phyloP scores from a whole-genome alignment of 441 rosid species.

The Capsella rubella region DNA sequence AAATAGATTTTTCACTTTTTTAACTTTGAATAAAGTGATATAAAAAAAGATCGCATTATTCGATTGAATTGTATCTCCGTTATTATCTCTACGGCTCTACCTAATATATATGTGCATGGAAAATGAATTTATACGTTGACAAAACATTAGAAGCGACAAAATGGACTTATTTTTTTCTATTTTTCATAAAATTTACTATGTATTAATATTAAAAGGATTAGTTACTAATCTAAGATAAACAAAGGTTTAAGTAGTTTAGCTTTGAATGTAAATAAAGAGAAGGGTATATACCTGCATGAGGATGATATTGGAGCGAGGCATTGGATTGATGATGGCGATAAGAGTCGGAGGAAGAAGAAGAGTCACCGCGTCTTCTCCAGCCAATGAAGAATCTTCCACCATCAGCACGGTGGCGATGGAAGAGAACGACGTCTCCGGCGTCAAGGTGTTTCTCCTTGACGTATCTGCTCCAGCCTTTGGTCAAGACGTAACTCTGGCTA shows the following conservation, averaged over 20 bases:
- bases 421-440: slow-evolving; percentile 85
- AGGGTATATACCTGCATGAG: slow-evolving; percentile 66
- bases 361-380: slow-evolving; percentile 68
- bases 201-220: slow-evolving; percentile 4
- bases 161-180: slow-evolving; percentile 1
- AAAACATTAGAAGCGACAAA: slow-evolving; percentile 26
- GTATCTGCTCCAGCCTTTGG: slow-evolving; percentile 97
- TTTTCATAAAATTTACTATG: background rate
- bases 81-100: background rate
- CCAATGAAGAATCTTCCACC: slow-evolving; percentile 74
- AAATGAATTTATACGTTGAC: slow-evolving; percentile 32
- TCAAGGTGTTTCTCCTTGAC: slow-evolving; percentile 94
- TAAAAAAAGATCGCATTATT: background rate
- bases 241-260: background rate
- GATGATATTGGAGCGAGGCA: slow-evolving; percentile 48
- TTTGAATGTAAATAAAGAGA: background rate
- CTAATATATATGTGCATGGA: slow-evolving; percentile 31
- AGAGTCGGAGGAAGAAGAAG: slow-evolving; percentile 46
- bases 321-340: slow-evolving; percentile 52
- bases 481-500: slow-evolving; percentile 93
- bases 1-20: slow-evolving; percentile 22
- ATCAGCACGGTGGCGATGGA: slow-evolving; percentile 72
- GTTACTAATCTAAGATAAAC: slow-evolving; percentile 12
- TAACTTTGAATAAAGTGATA: background rate
- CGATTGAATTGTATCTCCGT: background rate